Base-by-base conservation (phyloP, 805 yeast genomes). In the Vanderwaltozyma polyspora region DNA sequence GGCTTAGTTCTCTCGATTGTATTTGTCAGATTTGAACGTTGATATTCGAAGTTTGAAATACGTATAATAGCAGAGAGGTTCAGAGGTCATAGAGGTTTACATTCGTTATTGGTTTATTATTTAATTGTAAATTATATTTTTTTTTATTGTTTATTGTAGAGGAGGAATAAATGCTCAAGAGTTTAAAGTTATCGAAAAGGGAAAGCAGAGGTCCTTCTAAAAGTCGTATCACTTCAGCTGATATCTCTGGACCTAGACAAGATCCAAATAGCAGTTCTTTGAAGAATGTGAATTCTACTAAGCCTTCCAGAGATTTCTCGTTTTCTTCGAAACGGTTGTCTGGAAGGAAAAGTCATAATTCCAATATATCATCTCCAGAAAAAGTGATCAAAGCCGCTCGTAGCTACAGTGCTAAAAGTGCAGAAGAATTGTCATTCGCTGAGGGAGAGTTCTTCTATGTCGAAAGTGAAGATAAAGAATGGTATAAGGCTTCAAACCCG, bases 361-460 rank as follows among this genome's bases (percentile, higher is more conserved):
- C 47, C 7, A 46, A 48, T 32, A 25, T 43, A 5, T 27, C 44
- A 5, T 36, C 53, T 3, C 94, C 95, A 4, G 79, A 75, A 40
- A 79, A 79, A 51, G 94, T 84, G 29, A 84, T 91, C 39, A 77
- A 76, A 42, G 96, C 97, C 1, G 60, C 79, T 13, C 76, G 73
- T 47, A 79, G 79, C 50, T 87, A 87, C 58, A 63, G 63, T 28
- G 80, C 94, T 1, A 87, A 79, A 46, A 79, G 81, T 11, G 76
- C 83, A 1, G 85, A 83, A 16, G 96, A 89, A 54, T 67, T 89
- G 24, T 67, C 74, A 21, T 89, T 91, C 55, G 51, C 59, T 28
- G 74, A 76, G 45, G 95, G 95, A 25, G 96, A 89, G 51, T 87
- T 86, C 52, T 84, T 87, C 60, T 85, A 84, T 51, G 93, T 91